Evolutionary conservation across 495 filamentous ascomycete genomes (phyloP).

Genomic region (Articulospora tetracladia): DNA sequence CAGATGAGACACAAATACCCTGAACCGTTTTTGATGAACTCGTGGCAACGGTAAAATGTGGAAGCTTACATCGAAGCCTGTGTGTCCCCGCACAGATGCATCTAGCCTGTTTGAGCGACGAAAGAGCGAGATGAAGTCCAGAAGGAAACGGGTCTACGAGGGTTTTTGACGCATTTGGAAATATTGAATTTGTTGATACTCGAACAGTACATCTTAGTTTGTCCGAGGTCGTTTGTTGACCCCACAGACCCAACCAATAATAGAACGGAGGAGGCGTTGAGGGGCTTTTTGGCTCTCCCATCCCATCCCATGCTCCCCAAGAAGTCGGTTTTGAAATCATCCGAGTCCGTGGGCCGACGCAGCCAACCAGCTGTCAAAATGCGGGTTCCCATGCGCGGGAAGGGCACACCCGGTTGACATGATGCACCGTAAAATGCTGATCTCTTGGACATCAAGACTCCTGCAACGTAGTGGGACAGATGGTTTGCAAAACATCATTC

Average conservation of each 20-base stretch:
- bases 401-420: neutral
- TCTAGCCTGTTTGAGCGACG: neutral
- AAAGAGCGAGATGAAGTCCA: neutral
- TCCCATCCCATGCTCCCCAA: neutral
- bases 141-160: neutral
- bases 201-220: neutral
- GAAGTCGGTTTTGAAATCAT: neutral
- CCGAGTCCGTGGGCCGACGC: neutral
- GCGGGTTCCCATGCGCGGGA: neutral
- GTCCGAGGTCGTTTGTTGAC: neutral
- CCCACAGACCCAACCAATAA: neutral
- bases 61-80: no score
- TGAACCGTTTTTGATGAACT: neutral
- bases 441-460: neutral
- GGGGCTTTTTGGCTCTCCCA: no score
- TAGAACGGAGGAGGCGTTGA: neutral
- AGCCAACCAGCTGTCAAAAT: neutral
- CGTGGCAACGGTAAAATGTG: neutral
- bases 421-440: neutral
- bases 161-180: neutral
- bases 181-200: constrained; percentile 1
- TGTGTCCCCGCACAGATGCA: neutral
- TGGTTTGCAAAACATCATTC: neutral
- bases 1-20: neutral
- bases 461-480: neutral